Evolutionary conservation across 116 monocot species (phyloP), one percentile per base, ranked within the genome.

Genomic region (Thalassia testudinum): DNA sequence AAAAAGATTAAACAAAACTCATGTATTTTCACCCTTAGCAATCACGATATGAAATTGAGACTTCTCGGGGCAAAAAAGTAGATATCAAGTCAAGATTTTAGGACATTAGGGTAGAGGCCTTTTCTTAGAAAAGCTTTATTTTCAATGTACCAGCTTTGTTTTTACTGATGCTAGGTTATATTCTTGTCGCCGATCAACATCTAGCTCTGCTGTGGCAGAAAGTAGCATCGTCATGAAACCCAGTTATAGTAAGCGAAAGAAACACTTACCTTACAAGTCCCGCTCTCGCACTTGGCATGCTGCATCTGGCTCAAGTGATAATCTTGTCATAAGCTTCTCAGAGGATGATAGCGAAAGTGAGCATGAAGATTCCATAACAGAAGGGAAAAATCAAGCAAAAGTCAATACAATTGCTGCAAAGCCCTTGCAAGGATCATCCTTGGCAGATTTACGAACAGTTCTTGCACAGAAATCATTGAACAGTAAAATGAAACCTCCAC

Each of bases 261-360:
- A 57, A 49, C 26, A 40, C 13, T 37, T 43, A 14, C 38, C 50
- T 58, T 57, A 25, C 50, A 73, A 62, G 52, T 56, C 54, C 24
- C 43, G 14, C 0, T 56, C 23, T 50, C 43, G 13, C 28, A 26
- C 52, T 54, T 74, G 68, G 68, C 48, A 53, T 37, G 27, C 60
- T 11, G 7, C 40, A 38, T 49, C 29, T 42, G 49, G 52, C 19
- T 68, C 74, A 40, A 59, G 50, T 18, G 60, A 64, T 55, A 64
- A 74, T 44, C 68, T 74, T 58, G 68, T 74, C 27, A 74, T 74
- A 60, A 74, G 64, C 27, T 74, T 74, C 54, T 74, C 74, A 30
- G 74, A 68, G 49, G 68, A 64, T 54, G 64, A 74, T 2, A 50
- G 45, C 50, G 68, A 54, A 49, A 64, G 54, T 64, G 59, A 63